Evolutionary conservation across 2,329 filamentous ascomycete species (phyloP), one percentile per base, ranked within the genome.

Genomic region (Raffaelea arxii): DNA sequence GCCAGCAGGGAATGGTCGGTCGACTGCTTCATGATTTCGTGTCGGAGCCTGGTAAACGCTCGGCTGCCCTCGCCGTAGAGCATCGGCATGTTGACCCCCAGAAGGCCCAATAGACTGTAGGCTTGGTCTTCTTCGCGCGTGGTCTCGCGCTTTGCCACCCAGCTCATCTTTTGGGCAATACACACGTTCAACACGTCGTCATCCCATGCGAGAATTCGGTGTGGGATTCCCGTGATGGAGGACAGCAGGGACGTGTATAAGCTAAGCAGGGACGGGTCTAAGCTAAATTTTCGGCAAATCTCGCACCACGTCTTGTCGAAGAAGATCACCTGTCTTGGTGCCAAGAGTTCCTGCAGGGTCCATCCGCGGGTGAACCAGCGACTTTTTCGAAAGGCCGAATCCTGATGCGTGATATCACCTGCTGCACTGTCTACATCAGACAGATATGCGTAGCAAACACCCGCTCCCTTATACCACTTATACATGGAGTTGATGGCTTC

Each of bases 71-170:
- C 56, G 21, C 57, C 56, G 25, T 59, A 59, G 4, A 57, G 36
- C 19, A 59, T 40, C n/a, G 56, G 50, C 51, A 60, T 58, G 14
- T 53, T 55, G 11, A 59, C 48, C 23, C 46, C 48, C 25, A 60
- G 56, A 3, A 59, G 41, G 1, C 57, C 58, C 14, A 59, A 30
- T 1, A 59, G 41, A 21, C 50, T 55, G 38, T 59, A 59, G 0
- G 55, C 56, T 6, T 43, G 30, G 49, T 61, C 55, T 41, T 58
- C 47, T 44, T 25, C 6, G 7, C 45, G 41, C 0, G 47, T 53
- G 4, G 51, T 55, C 36, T 51, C 6, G 3, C 49, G 43, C 2
- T 12, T 11, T 2, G 25, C 35, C 6, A 38, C 46, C 49, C 49
- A 51, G 23, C 23, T 39, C 46, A 47, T 47, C 2, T 24, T 43